Evolutionary conservation across 768 basidiomycete species (phyloP).

Genomic region (Leccinum disarticulatum): DNA sequence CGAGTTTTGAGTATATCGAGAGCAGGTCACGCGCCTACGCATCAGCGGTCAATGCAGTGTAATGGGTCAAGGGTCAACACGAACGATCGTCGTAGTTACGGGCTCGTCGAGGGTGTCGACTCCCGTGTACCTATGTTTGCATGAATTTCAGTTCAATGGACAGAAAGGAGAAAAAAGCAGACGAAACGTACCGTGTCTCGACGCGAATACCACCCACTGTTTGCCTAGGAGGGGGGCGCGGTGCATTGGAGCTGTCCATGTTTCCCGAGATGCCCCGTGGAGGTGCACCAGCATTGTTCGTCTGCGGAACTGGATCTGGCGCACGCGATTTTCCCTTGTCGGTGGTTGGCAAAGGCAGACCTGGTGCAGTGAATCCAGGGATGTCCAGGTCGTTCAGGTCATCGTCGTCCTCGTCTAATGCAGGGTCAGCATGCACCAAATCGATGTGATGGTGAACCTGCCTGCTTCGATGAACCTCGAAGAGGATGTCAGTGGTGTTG

Average conservation of each 20-base stretch:
- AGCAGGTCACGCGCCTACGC: conserved; percentile 79
- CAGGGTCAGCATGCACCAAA: conserved; percentile 3
- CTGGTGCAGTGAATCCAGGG: conserved; percentile 73
- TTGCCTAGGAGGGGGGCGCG: conserved; percentile 49
- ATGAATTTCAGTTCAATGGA: not conserved
- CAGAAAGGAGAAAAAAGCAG: not conserved
- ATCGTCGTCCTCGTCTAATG: conserved; percentile 65
- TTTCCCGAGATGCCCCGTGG: conserved; percentile 61
- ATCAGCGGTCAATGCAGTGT: conserved; percentile 9
- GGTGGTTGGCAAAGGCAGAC: conserved; percentile 42
- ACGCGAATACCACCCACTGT: conserved; percentile 84
- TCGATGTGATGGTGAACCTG: conserved; percentile 21
- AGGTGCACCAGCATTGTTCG: conserved; percentile 30
- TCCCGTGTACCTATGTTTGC: conserved; percentile 58
- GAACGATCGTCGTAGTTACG: conserved; percentile 81
- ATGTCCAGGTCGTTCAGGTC: conserved; percentile 82
- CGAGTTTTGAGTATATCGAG: conserved; percentile 89
- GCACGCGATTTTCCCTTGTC: conserved; percentile 77
- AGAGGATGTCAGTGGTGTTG: conserved; percentile 55
- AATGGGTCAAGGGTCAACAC: conserved; percentile 29
- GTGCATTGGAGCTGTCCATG: conserved; percentile 55
- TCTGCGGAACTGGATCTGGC: conserved; percentile 50
- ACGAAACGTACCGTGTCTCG: conserved; percentile 71
- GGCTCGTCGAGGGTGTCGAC: conserved; percentile 92
- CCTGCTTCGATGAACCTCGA: conserved; percentile 85